Base-by-base conservation (phyloP, 2,329 filamentous ascomycete genomes). In the Alternaria triticimaculans region DNA sequence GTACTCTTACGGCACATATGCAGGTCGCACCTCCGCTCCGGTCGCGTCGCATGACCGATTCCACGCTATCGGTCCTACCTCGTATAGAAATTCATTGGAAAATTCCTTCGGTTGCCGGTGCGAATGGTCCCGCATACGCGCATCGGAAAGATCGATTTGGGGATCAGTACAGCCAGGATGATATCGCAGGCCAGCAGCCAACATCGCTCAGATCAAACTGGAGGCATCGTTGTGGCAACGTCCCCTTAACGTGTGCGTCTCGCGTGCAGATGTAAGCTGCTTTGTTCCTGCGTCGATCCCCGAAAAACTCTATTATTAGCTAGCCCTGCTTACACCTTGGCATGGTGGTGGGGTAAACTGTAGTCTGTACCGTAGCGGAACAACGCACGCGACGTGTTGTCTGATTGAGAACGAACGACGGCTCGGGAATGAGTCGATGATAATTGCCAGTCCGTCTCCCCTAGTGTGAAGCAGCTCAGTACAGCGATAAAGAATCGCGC, bases 241-340 rank as follows among this genome's bases (percentile, higher is more conserved):
- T 37, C 20, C 20, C 14, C 28, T 25, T n/a, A 26, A 10, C 43
- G 30, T 15, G 28, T 55, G 11, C 14, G 10, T 49, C 11, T 41
- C 20, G 57, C 50, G 26, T 45, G n/a, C 21, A 37, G 37, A 48
- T 15, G 37, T 26, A 25, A 37, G 20, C 23, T 41, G 37, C 55
- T 30, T 60, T 55, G 25, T 53, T 41, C 53, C 33, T 60, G 58
- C 26, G 44, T 54, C 37, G 46, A 54, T 44, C 28, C 20, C 23
- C 12, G 30, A 10, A 37, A 43, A 28, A 37, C n/a, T n/a, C 41
- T 57, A 60, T 61, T 60, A 53, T 61, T 57, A 61, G 58, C 12
- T 25, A 21, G 30, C 12, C 28, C 21, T 28, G 46, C 57, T 25
- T 28, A 55, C 54, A 44, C 26, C 56, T 62, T 62, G 50, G 57